These are phyloP conservation scores for Kodamaea suecica DNA, from an alignment of 1,139 yeast genomes.

Conservation along the genomic window DNA sequence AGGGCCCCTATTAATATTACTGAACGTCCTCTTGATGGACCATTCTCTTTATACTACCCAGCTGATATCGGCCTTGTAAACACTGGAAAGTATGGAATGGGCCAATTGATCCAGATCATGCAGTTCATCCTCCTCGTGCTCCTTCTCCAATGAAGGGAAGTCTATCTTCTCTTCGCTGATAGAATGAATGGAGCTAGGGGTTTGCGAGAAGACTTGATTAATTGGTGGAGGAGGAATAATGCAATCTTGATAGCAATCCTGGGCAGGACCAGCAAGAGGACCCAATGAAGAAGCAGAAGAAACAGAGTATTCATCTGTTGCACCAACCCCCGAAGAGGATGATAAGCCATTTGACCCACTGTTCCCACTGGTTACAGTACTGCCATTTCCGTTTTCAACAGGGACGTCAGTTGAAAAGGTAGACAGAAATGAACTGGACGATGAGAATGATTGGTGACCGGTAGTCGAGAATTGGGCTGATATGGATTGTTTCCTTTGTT, in stretches of 20 bases:
- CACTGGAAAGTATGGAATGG: constrained; percentile 18
- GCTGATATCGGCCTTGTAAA: constrained; percentile 14
- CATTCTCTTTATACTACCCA: constrained; percentile 17
- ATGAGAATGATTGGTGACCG: too few relatives aligned
- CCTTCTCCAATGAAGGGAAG: not conserved
- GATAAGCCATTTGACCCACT: too few relatives aligned
- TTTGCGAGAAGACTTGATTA: not conserved
- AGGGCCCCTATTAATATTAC: too few relatives aligned
- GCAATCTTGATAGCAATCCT: constrained; percentile 7
- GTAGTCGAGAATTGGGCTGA: constrained; percentile 6
- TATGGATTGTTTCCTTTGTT: constrained; percentile 6
- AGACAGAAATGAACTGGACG: constrained; percentile 2
- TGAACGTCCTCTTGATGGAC: not conserved
- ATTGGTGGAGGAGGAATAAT: constrained; percentile 10
- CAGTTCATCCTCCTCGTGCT: constrained; percentile 5
- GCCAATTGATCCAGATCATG: constrained; percentile 20
- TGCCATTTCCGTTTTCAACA: not conserved
- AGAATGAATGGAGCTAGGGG: constrained; percentile 5
- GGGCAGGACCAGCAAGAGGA: not conserved
- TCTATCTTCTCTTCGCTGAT: constrained; percentile 4
- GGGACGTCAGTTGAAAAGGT: constrained; percentile 5
- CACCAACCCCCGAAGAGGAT: too few relatives aligned
- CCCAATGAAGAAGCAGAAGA: constrained; percentile 3
- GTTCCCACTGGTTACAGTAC: not conserved
- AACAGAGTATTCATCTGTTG: constrained; percentile 2